Evolutionary conservation across 2,329 filamentous ascomycete genomes (phyloP), one percentile per base, ranked within the genome.

Genomic region (Fusarium sp.): DNA sequence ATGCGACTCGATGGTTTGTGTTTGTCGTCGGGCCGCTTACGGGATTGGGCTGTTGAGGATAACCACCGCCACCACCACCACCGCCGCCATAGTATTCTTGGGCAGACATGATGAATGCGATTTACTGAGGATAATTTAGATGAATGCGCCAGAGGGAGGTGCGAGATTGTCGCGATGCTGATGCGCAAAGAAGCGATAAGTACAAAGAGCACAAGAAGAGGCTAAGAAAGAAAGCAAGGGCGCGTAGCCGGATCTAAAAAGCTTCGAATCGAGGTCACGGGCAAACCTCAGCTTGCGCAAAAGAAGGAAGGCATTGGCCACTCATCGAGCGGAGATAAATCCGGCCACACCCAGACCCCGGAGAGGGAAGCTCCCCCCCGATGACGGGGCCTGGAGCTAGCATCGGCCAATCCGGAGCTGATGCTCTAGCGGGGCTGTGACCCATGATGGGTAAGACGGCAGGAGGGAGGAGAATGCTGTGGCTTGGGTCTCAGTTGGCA

Each of bases 81-180:
- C 77, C 79, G 40, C 80, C 80, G 60, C 80, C 78, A 78, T 85
- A 85, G 80, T 85, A 85, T 36, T 85, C 84, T 70, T 85, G 80
- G 77, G 79, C 83, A 59, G 84, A 82, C 84, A 85, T 85, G 68
- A 42, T 77, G 70, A 40, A 47, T 50, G 25, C 20, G 47, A 40
- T 25, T 16, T 7, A 36, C 7, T 56, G n/a, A n/a, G n/a, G 57
- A 27, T 25, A 27, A 58, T 9, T 25, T 52, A 63, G 22, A 52
- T 42, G 42, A 35, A 59, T 56, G 36, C 25, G 35, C 33, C 35
- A 10, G 47, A 52, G 18, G 25, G 47, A 52, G 27, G 27, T 16
- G 42, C 8, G 27, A 52, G 18, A n/a, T 14, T 52, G 47, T 52
- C 18, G 47, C 47, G 47, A 52, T 31, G 18, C 47, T 52, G 27